Evolutionary conservation across 768 basidiomycete genomes (phyloP), one percentile per base, ranked within the genome.

Genomic region (Auricularia auricula-judae): DNA sequence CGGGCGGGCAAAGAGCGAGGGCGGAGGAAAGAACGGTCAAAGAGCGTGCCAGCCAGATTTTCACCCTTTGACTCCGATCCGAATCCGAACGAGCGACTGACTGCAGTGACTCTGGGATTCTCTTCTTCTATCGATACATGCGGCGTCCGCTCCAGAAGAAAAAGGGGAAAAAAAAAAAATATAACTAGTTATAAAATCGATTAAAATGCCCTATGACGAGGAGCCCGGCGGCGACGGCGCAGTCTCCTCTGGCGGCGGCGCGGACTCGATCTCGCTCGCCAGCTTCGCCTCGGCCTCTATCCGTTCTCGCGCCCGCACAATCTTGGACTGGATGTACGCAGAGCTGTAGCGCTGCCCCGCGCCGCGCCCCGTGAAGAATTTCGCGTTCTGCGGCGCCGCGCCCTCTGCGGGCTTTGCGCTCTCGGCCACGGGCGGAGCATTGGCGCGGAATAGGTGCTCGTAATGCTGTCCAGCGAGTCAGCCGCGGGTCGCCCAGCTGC

Each of bases 301-400:
- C 76, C 97, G 86, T 77, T 98, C 94, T 63, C 86, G 83, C 21
- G 97, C 96, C 51, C 97, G 86, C 56, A 92, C 84, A n/a, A 99
- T 92, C 77, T 99, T 99, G 36, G 93, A 95, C 73, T 96, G 95
- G 12, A 98, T 80, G 75, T 98, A 98, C 75, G 94, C 91, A 42
- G 93, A 94, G 72, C 93, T 80, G 43, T 76, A 70, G 23, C 80
- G 80, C 34, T 74, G 77, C 29, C 76, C 68, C 3, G 76, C 72
- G 29, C 75, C 76, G 72, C 79, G 83, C 43, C 81, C 77, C 14
- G 80, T 59, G 34, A 59, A 59, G 34, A 59, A 59, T 35, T 34
- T 59, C 33, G 16, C 70, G 47, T 80, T 65, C 43, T 75, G 76
- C 69, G 80, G 80, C 63, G 69, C 76, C 65, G 80, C 78, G 5